Percentiles rank a stretch among this genome's conserved stretches.
These are phyloP conservation scores for Choiromyces venosus DNA, from an alignment of 495 filamentous ascomycete species.

Conservation along the genomic window DNA sequence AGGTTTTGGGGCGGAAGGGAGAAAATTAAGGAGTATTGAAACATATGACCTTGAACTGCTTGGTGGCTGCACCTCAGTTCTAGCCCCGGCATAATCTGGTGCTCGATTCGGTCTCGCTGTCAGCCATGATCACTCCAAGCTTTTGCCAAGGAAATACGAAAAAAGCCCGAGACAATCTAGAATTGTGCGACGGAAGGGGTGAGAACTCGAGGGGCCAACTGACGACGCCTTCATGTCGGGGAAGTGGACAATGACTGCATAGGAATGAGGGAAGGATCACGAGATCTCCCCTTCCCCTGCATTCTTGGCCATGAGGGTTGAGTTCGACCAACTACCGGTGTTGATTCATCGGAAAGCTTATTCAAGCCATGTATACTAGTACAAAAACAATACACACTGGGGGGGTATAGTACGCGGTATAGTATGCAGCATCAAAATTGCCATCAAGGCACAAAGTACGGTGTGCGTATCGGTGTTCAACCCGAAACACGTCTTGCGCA, in stretches of 20 bases:
- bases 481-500: neutral
- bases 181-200: constrained; percentile 27
- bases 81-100: neutral
- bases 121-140: neutral
- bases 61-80: neutral
- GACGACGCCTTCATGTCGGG: neutral
- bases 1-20: neutral
- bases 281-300: neutral
- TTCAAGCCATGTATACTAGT: neutral
- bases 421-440: neutral
- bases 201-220: neutral
- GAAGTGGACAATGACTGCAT: neutral
- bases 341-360: neutral
- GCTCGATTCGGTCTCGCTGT: neutral
- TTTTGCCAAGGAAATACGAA: neutral
- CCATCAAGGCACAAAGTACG: neutral
- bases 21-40: neutral
- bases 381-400: neutral
- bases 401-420: too few species aligned
- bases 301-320: neutral
- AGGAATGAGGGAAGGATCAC: neutral
- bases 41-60: neutral
- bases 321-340: neutral
- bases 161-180: constrained; percentile 16
- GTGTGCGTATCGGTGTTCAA: neutral